These are phyloP conservation scores for Saururus chinensis DNA, from an alignment of 164 flowering plant species.

Conservation along the genomic window DNA sequence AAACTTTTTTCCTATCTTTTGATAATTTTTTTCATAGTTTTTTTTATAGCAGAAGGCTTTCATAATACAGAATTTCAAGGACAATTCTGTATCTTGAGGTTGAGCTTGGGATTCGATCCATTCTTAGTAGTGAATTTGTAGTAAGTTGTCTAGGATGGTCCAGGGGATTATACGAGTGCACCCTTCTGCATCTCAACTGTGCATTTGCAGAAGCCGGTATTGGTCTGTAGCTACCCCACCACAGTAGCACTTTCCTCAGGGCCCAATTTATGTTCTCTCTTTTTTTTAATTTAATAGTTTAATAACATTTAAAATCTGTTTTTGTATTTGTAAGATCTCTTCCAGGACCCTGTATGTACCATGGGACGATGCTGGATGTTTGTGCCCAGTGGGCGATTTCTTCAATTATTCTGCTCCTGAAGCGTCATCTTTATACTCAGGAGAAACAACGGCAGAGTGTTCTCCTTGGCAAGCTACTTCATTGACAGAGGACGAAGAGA, in stretches of 20 bases:
- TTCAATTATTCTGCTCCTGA: slow-evolving; percentile 90
- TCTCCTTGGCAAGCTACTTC: slow-evolving; percentile 15
- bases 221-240: neutral
- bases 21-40: neutral
- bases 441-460: slow-evolving; percentile 25
- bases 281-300: neutral
- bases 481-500: neutral
- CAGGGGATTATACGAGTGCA: too few species aligned
- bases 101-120: too few species aligned
- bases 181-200: too few species aligned
- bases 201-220: too few species aligned
- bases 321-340: slow-evolving; percentile 48
- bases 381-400: slow-evolving; percentile 94
- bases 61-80: too few species aligned
- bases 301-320: neutral
- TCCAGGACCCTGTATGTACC: slow-evolving; percentile 83
- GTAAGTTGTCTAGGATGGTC: too few species aligned
- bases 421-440: slow-evolving; percentile 25
- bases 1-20: neutral
- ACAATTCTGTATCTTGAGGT: too few species aligned
- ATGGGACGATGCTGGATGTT: slow-evolving; percentile 97
- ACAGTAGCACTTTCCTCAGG: neutral
- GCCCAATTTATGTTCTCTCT: neutral
- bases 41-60: too few species aligned
- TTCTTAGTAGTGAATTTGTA: too few species aligned